Conservation (phyloP, 2,329 filamentous ascomycete genomes). For the Paradendryphiella salina region DNA sequence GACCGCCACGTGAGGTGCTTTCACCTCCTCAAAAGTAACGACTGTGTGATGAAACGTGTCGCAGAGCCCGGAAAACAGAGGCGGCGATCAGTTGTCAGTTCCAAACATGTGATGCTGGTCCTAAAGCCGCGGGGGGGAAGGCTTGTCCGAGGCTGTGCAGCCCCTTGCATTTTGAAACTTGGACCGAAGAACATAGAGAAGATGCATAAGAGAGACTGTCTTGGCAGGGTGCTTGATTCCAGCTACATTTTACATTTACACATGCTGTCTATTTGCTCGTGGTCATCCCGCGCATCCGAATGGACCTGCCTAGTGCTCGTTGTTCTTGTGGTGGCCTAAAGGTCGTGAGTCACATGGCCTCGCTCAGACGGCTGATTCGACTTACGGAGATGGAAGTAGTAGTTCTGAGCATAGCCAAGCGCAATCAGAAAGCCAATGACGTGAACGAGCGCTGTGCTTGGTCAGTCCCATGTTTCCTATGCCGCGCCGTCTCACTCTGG, state of each 20-base stretch:
- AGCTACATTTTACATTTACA: constrained; percentile 48
- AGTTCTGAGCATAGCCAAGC: constrained; percentile 94
- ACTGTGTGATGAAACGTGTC: background rate
- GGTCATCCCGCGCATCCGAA: constrained; percentile 8
- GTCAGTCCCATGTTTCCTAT: constrained; percentile 20
- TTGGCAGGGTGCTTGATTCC: constrained; percentile 39
- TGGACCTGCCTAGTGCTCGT: constrained; percentile 75
- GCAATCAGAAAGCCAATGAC: constrained; percentile 75
- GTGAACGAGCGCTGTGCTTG: constrained; percentile 77
- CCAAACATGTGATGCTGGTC: background rate
- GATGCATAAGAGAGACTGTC: constrained; percentile 10
- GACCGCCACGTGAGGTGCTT: constrained; percentile 5
- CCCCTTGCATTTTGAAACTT: constrained; percentile 1
- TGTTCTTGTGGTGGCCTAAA: constrained; percentile 99
- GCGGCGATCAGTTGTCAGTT: background rate
- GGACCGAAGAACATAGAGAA: background rate
- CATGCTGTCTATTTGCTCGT: constrained; percentile 25
- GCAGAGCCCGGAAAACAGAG: background rate
- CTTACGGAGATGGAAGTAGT: constrained; percentile 99
- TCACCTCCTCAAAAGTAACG: background rate
- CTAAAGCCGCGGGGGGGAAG: background rate
- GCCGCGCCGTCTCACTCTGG: background rate
- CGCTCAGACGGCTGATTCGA: constrained; percentile 33
- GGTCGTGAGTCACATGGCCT: constrained; percentile 23
- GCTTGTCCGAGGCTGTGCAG: background rate